Evolutionary conservation across 257 asterid genomes (phyloP), one percentile per base, ranked within the genome.

Genomic region (Capsicum chinense): DNA sequence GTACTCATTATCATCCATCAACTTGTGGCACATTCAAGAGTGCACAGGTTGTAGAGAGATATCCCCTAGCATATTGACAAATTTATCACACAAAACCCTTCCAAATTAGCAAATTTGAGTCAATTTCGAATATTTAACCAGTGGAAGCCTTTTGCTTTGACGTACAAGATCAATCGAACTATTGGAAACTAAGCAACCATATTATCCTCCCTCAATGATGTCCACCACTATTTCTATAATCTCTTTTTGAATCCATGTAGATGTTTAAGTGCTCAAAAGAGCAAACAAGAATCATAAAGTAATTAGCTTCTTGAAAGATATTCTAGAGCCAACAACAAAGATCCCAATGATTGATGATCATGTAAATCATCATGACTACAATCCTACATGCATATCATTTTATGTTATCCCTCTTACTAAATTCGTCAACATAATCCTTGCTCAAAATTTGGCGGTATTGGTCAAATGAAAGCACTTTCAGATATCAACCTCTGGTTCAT

Each of bases 281-380:
- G 47, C 81, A 50, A 74, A 74, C 14, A 74, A 74, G 8, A 74
- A 74, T 50, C 81, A 10, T 50, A 74, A 3, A 50, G 81, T 47
- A 50, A 50, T 74, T 13, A 21, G 6, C 60, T 50, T 21, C 62
- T 54, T 21, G 6, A 76, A 76, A 35, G 47, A 21, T 26, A 0
- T 2, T 74, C 62, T 50, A 76, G 62, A 21, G 62, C 52, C 13
- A 21, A 4, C 2, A 7, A 76, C 62, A 76, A 52, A 76, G 21
- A 76, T 76, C 14, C 13, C 42, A 74, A 74, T 50, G 21, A 54
- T 52, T 52, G 62, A 0, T 21, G 62, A 74, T 74, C 80, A 19
- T 73, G 60, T 6, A 50, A 52, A 74, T 74, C 47, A 74, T 74
- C 62, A 74, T 8, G 19, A 74, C 57, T 13, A 50, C 13, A 74